These are phyloP conservation scores for Talaromyces ruber DNA, from an alignment of 495 filamentous ascomycete genomes.

Conservation along the genomic window DNA sequence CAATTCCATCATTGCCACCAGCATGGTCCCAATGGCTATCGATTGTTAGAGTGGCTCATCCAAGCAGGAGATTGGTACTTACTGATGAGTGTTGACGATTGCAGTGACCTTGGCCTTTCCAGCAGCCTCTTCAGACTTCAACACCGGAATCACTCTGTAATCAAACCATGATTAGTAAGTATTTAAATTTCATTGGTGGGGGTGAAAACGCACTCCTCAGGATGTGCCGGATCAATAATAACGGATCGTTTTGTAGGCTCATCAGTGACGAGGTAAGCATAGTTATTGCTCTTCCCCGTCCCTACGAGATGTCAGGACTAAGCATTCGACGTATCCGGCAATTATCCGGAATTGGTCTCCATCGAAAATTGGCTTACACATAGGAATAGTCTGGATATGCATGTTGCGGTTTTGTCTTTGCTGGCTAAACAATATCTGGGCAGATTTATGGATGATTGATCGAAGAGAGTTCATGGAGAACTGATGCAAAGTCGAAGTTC, in stretches of 20 bases:
- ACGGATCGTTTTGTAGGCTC: conserved; percentile 89
- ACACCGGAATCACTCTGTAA: conserved; percentile 66
- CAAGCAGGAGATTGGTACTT: conserved; percentile 17
- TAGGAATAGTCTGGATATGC: conserved; percentile 96
- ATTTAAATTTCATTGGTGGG: not conserved
- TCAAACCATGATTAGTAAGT: not conserved
- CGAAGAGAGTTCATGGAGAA: not conserved
- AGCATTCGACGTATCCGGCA: not conserved
- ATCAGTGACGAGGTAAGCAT: conserved; percentile 91
- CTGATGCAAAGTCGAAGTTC: not conserved
- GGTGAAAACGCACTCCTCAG: conserved; percentile 63
- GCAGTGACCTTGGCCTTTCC: conserved; percentile 74
- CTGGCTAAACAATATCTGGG: not conserved
- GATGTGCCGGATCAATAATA: conserved; percentile 90
- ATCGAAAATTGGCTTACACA: conserved; percentile 65
- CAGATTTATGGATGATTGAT: not conserved
- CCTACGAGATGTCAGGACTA: conserved; percentile 40
- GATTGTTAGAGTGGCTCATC: not conserved
- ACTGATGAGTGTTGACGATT: conserved; percentile 98
- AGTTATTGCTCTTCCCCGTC: conserved; percentile 87
- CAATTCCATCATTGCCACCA: conserved; percentile 79
- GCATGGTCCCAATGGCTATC: conserved; percentile 88
- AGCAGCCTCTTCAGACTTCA: conserved; percentile 61
- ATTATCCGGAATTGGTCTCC: not conserved
- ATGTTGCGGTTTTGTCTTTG: conserved; percentile 41